phyloP scores from a whole-genome alignment of 805 yeast genomes.

The Yamadazyma tumulicola region DNA sequence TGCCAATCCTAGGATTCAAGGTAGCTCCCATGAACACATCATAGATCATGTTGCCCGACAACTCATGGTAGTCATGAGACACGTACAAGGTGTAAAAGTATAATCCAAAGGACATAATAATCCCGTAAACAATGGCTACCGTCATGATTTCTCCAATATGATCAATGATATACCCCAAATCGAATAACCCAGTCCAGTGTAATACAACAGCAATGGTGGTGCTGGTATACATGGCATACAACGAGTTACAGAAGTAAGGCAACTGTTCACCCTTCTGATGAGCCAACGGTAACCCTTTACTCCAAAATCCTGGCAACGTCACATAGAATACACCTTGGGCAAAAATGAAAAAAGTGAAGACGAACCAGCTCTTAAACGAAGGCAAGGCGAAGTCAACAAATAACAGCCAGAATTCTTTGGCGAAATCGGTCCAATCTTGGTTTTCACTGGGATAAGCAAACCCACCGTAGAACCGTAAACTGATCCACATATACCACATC shows the following conservation, averaged over 20 bases:
- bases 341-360: constrained; percentile 67
- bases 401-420: constrained; percentile 37
- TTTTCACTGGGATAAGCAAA: constrained; percentile 64
- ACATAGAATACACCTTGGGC: constrained; percentile 74
- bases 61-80: constrained; percentile 75
- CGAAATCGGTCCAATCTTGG: constrained; percentile 53
- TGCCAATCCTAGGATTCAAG: constrained; percentile 91
- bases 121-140: constrained; percentile 80
- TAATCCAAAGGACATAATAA: constrained; percentile 60
- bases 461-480: constrained; percentile 78
- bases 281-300: constrained; percentile 87
- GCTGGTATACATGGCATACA: constrained; percentile 75
- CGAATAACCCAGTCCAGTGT: constrained; percentile 74
- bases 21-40: constrained; percentile 98
- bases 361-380: constrained; percentile 55
- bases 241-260: constrained; percentile 92
- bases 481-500: constrained; percentile 97
- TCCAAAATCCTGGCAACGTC: constrained; percentile 89
- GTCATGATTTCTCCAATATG: constrained; percentile 91
- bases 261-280: constrained; percentile 78
- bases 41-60: constrained; percentile 88
- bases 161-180: constrained; percentile 71
- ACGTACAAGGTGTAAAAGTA: constrained; percentile 65
- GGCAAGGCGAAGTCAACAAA: constrained; percentile 58
- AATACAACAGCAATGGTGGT: constrained; percentile 54